A percentile compares a stretch with the other conserved stretches of the same genome.
These are phyloP conservation scores for Ogataea nonfermentans DNA, from an alignment of 805 yeast species.

Conservation along the genomic window DNA sequence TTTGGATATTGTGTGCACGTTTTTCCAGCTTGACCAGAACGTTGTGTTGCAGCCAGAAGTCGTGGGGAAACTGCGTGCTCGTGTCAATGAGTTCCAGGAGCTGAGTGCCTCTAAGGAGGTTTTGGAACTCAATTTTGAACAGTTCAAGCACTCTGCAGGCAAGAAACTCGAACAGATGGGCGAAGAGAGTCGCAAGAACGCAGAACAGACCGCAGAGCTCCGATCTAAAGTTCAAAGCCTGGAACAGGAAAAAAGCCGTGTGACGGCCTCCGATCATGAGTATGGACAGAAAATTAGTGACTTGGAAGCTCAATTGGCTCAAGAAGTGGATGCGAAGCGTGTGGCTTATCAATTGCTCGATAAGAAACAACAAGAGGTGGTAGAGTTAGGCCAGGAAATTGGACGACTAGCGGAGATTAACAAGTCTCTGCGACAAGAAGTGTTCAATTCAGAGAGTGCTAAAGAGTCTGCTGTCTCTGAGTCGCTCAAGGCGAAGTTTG, in stretches of 20 bases:
- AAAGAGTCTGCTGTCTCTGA: constrained; percentile 29
- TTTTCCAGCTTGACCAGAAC: constrained; percentile 31
- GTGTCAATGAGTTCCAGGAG: constrained; percentile 35
- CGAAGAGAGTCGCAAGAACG: constrained; percentile 26
- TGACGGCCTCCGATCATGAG: constrained; percentile 11
- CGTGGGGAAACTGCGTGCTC: constrained; percentile 30
- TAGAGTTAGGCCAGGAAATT: constrained; percentile 39
- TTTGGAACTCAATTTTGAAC: constrained; percentile 41
- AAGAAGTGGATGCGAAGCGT: constrained; percentile 29
- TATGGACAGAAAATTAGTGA: background rate
- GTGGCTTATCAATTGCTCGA: constrained; percentile 36
- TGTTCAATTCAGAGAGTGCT: constrained; percentile 38
- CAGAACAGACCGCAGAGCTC: constrained; percentile 24
- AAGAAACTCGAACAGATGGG: constrained; percentile 35
- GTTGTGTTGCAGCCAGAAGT: constrained; percentile 26
- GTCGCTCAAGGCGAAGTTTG: constrained; percentile 26
- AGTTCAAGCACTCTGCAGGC: constrained; percentile 33
- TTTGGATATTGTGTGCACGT: constrained; percentile 32
- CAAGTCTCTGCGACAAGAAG: constrained; percentile 41
- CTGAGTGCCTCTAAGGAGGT: constrained; percentile 38
- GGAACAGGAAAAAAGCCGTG: constrained; percentile 20
- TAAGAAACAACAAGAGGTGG: constrained; percentile 37
- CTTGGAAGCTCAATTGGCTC: constrained; percentile 17
- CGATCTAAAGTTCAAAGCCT: constrained; percentile 21
- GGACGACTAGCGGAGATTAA: constrained; percentile 40